A percentile compares a stretch with the other conserved stretches of the same genome.
phyloP scores from a whole-genome alignment of 2,329 filamentous ascomycete genomes.

The Nemania bipapillata region DNA sequence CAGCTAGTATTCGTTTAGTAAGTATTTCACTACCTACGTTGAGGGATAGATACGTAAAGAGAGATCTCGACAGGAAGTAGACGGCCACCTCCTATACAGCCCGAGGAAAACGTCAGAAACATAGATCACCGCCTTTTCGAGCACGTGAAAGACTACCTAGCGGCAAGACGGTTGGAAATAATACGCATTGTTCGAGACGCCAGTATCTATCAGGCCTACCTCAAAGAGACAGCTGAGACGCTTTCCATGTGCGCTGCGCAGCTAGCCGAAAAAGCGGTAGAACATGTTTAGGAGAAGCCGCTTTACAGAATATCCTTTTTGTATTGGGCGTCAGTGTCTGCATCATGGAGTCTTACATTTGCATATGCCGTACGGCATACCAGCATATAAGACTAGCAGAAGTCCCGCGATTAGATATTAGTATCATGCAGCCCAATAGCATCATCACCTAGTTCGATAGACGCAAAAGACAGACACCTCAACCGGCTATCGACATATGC shows the following conservation, averaged over 20 bases:
- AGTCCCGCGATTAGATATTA: background rate
- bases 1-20: background rate
- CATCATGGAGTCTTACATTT: constrained; percentile 12
- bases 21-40: background rate
- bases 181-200: constrained; percentile 29
- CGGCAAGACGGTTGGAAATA: background rate
- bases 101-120: constrained; percentile 18
- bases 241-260: background rate
- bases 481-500: background rate
- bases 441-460: background rate
- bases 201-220: background rate
- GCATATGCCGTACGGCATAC: constrained; percentile 2
- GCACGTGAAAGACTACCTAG: constrained; percentile 14
- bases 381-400: constrained; percentile 30
- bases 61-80: background rate
- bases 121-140: constrained; percentile 24
- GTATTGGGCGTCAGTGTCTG: background rate
- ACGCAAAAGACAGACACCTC: background rate
- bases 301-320: background rate
- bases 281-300: constrained; percentile 9
- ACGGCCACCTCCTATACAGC: background rate
- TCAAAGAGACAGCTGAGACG: constrained; percentile 26
- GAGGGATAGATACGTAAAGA: background rate
- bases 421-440: constrained; percentile 10
- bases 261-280: constrained; percentile 30